Percentiles rank a stretch among this genome's conserved stretches.
phyloP scores from a whole-genome alignment of 2,329 filamentous ascomycete genomes.

The Lizonia empirigonia region DNA sequence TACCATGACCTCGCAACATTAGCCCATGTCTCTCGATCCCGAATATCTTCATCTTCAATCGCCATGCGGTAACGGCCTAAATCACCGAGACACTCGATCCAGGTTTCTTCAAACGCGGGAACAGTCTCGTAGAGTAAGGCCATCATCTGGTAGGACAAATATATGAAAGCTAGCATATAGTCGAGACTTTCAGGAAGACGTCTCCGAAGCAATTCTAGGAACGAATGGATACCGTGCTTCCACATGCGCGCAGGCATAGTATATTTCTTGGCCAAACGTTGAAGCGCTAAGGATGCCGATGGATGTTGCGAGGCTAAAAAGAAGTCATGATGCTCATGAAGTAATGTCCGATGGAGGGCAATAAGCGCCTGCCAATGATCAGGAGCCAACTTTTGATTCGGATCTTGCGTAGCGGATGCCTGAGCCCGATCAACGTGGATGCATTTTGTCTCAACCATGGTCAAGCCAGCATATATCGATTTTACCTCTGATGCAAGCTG shows the following conservation, averaged over 20 bases:
- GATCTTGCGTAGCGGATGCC: conserved; percentile 59
- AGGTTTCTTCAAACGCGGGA: conserved; percentile 80
- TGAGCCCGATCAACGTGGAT: conserved; percentile 78
- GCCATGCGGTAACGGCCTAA: conserved; percentile 87
- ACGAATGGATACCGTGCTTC: conserved; percentile 87
- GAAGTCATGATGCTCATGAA: conserved; percentile 70
- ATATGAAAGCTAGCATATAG: conserved; percentile 91
- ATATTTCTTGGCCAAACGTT: conserved; percentile 76
- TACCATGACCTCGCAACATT: conserved; percentile 81
- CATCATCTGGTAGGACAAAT: conserved; percentile 89
- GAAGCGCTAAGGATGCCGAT: conserved; percentile 70
- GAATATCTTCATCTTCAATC: conserved; percentile 80
- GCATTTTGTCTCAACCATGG: conserved; percentile 86
- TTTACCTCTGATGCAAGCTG: conserved; percentile 83
- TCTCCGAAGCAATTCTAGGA: conserved; percentile 71
- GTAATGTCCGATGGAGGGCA: conserved; percentile 76
- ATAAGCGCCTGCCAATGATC: conserved; percentile 88
- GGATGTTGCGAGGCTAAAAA: conserved; percentile 86
- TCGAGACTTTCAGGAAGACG: conserved; percentile 78
- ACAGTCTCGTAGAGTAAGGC: conserved; percentile 85
- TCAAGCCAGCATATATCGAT: conserved; percentile 79
- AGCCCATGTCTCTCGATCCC: conserved; percentile 81
- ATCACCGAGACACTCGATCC: conserved; percentile 93
- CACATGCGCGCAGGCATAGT: conserved; percentile 94
- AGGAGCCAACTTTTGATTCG: conserved; percentile 53